Evolutionary conservation across 2,329 filamentous ascomycete species (phyloP).

Genomic region (Colletotrichum sp.): DNA sequence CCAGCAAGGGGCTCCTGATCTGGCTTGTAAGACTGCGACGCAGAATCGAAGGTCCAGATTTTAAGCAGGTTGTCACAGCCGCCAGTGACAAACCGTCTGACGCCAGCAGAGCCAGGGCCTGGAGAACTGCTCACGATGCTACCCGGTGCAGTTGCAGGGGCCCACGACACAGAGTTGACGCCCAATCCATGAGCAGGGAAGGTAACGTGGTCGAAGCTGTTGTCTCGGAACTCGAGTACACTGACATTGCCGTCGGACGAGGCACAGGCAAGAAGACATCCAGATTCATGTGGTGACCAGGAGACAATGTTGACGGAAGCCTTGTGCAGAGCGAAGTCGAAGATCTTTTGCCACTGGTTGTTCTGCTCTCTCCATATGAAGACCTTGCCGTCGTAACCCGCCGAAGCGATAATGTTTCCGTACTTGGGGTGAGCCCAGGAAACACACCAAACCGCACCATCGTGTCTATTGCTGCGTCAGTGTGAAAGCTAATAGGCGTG

Average conservation of each 20-base stretch:
- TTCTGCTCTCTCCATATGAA: slow-evolving; percentile 96
- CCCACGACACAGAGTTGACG: slow-evolving; percentile 96
- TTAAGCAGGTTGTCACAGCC: slow-evolving; percentile 93
- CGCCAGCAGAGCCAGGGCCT: slow-evolving; percentile 62
- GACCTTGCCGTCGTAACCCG: slow-evolving; percentile 96
- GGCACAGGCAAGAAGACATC: slow-evolving; percentile 92
- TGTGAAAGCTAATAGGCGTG: neutral
- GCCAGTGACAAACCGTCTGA: slow-evolving; percentile 89
- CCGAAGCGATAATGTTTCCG: slow-evolving; percentile 95
- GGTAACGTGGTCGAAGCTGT: slow-evolving; percentile 86
- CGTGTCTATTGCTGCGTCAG: slow-evolving; percentile 66
- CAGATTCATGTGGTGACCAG: slow-evolving; percentile 96
- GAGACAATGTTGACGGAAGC: slow-evolving; percentile 96
- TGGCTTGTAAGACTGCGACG: slow-evolving; percentile 65
- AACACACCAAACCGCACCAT: slow-evolving; percentile 97
- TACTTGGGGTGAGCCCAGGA: slow-evolving; percentile 99
- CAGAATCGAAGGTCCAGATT: slow-evolving; percentile 83
- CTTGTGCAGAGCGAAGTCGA: slow-evolving; percentile 92
- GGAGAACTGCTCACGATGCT: slow-evolving; percentile 79
- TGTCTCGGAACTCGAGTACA: slow-evolving; percentile 96
- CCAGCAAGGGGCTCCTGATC: slow-evolving; percentile 72
- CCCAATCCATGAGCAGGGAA: slow-evolving; percentile 93
- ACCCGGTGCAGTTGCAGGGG: slow-evolving; percentile 82
- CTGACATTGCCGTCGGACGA: slow-evolving; percentile 92
- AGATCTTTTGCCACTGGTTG: slow-evolving; percentile 81